A percentile compares a stretch with the other conserved stretches of the same genome.
Conservation (phyloP, 2,329 filamentous ascomycete species). For the Akanthomyces lecanii region DNA sequence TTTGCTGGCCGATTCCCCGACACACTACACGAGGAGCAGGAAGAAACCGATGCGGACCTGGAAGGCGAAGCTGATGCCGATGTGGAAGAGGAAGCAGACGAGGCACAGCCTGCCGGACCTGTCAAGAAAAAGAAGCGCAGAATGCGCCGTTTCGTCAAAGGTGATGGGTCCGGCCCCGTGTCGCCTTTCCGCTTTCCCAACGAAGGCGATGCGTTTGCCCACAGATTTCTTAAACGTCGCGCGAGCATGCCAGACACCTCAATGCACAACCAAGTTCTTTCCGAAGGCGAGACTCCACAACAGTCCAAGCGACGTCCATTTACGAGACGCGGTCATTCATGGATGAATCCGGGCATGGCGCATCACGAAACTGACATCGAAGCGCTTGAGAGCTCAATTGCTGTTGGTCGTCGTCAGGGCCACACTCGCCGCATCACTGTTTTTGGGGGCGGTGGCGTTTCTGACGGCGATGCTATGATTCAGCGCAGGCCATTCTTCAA, state of each 20-base stretch:
- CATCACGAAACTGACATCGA: constrained; percentile 47
- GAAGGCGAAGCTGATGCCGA: constrained; percentile 58
- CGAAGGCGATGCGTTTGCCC: constrained; percentile 38
- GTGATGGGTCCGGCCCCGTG: constrained; percentile 60
- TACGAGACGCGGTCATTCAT: constrained; percentile 58
- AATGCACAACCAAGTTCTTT: constrained; percentile 60
- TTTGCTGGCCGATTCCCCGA: constrained; percentile 45
- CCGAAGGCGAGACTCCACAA: constrained; percentile 71
- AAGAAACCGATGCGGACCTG: constrained; percentile 45
- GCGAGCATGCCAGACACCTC: constrained; percentile 60
- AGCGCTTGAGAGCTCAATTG: constrained; percentile 48
- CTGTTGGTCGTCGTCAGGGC: constrained; percentile 49
- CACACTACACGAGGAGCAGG: constrained; percentile 49
- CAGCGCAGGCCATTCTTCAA: constrained; percentile 55
- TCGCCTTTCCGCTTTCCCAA: constrained; percentile 51
- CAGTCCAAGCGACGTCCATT: constrained; percentile 47
- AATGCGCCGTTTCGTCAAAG: constrained; percentile 52
- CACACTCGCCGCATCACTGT: constrained; percentile 64
- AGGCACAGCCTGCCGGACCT: constrained; percentile 48
- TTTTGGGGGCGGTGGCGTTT: constrained; percentile 59
- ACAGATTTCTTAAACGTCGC: constrained; percentile 56
- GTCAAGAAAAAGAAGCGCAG: constrained; percentile 57
- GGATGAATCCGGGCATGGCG: constrained; percentile 48
- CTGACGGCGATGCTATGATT: constrained; percentile 58
- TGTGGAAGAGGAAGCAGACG: constrained; percentile 81